phyloP scores from a whole-genome alignment of 495 filamentous ascomycete genomes.

The Lepraria neglecta region DNA sequence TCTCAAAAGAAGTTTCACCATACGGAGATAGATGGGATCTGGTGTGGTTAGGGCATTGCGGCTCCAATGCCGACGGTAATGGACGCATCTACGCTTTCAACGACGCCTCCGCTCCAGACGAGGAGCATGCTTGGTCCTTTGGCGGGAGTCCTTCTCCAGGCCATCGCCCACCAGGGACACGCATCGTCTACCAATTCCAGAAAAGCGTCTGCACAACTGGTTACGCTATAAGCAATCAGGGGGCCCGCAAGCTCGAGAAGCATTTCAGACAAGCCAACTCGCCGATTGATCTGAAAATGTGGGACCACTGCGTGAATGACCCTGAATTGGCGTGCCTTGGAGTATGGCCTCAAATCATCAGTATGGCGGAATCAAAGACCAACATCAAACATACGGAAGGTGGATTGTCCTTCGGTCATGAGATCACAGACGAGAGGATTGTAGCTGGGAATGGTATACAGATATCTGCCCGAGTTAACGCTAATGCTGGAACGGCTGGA shows the following conservation, averaged over 20 bases:
- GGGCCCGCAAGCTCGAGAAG: constrained; percentile 22
- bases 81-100: constrained; percentile 25
- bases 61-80: constrained; percentile 23
- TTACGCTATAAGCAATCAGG: constrained; percentile 21
- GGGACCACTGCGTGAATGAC: constrained; percentile 20
- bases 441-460: constrained; percentile 22
- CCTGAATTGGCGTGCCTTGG: constrained; percentile 19
- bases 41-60: constrained; percentile 38
- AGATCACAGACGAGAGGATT: constrained; percentile 20
- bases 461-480: constrained; percentile 21
- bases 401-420: constrained; percentile 21
- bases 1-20: constrained; percentile 26
- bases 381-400: constrained; percentile 26
- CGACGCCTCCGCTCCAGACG: constrained; percentile 18
- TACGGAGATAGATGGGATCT: constrained; percentile 41
- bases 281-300: constrained; percentile 23
- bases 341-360: constrained; percentile 24
- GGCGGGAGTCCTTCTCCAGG: constrained; percentile 14
- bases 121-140: constrained; percentile 22
- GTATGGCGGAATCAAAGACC: constrained; percentile 21
- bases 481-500: constrained; percentile 14
- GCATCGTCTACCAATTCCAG: constrained; percentile 21
- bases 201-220: constrained; percentile 23
- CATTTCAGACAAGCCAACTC: constrained; percentile 20
- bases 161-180: constrained; percentile 19